These are phyloP conservation scores for Heimioporus sp. DNA, from an alignment of 768 basidiomycete species.

Conservation along the genomic window DNA sequence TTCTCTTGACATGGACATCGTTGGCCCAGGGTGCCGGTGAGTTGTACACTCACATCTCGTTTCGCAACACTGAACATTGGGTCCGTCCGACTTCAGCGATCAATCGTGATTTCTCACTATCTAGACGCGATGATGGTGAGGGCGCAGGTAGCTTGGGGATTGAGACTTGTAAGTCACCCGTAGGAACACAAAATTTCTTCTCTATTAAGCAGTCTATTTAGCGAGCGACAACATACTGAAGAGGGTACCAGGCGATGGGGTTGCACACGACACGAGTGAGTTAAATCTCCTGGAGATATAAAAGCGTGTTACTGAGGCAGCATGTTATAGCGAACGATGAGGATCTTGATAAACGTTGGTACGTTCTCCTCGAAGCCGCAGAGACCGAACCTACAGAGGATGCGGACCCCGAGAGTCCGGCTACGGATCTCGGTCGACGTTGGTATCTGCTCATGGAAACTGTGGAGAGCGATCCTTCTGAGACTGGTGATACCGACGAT, in stretches of 20 bases:
- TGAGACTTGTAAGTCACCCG: constrained; percentile 1
- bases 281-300: background rate
- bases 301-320: background rate
- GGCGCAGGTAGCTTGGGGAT: background rate
- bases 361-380: constrained; percentile 2
- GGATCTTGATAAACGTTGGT: constrained; percentile 2
- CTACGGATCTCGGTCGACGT: too few relatives aligned
- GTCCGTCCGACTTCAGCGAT: constrained; percentile 3
- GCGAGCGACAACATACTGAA: background rate
- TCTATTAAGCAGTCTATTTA: background rate
- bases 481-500: too few relatives aligned
- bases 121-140: background rate
- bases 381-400: background rate
- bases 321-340: background rate
- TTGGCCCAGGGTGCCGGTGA: constrained; percentile 6
- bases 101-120: background rate
- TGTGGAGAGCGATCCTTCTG: too few relatives aligned
- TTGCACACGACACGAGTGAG: constrained; percentile 1
- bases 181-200: background rate
- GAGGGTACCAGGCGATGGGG: background rate
- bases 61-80: background rate
- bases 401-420: too few relatives aligned
- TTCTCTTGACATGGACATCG: constrained; percentile 5
- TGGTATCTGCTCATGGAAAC: too few relatives aligned
- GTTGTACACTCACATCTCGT: background rate